Percentiles rank a stretch among this genome's conserved stretches.
Evolutionary conservation across 805 yeast genomes (phyloP).

Genomic region (Saturnispora silvae): DNA sequence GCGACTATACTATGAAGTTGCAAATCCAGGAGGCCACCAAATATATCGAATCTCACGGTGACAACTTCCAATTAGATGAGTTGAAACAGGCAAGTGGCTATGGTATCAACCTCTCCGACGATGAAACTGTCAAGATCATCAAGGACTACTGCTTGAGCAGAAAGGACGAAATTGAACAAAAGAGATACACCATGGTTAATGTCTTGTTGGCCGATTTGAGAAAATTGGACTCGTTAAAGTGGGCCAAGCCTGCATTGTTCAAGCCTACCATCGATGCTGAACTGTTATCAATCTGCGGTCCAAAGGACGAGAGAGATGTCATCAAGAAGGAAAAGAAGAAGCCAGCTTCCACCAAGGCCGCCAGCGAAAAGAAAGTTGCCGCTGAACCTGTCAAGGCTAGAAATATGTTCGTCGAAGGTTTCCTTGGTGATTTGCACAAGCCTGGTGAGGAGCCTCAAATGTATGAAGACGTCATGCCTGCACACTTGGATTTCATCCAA

Average conservation of each 20-base stretch:
- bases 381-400: slow-evolving; percentile 27
- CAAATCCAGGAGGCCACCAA: slow-evolving; percentile 77
- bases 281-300: slow-evolving; percentile 68
- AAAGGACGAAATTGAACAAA: slow-evolving; percentile 48
- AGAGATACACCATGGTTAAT: slow-evolving; percentile 75
- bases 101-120: slow-evolving; percentile 62
- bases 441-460: slow-evolving; percentile 94
- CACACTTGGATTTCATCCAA: slow-evolving; percentile 66
- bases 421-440: slow-evolving; percentile 87
- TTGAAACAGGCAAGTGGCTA: slow-evolving; percentile 68
- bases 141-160: slow-evolving; percentile 47
- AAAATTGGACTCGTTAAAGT: slow-evolving; percentile 63
- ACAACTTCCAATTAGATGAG: slow-evolving; percentile 34
- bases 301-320: slow-evolving; percentile 90
- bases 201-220: slow-evolving; percentile 67
- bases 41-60: slow-evolving; percentile 45
- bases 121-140: slow-evolving; percentile 51
- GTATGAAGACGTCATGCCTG: slow-evolving; percentile 71
- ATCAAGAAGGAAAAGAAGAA: slow-evolving; percentile 67
- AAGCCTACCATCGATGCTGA: slow-evolving; percentile 80
- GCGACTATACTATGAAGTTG: slow-evolving; percentile 51
- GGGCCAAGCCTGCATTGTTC: slow-evolving; percentile 84
- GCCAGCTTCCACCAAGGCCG: slow-evolving; percentile 20
- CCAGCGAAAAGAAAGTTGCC: slow-evolving; percentile 1
- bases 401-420: slow-evolving; percentile 92